Base-by-base conservation (phyloP, 768 basidiomycete species). In the Sistotremastrum niveocremeum region DNA sequence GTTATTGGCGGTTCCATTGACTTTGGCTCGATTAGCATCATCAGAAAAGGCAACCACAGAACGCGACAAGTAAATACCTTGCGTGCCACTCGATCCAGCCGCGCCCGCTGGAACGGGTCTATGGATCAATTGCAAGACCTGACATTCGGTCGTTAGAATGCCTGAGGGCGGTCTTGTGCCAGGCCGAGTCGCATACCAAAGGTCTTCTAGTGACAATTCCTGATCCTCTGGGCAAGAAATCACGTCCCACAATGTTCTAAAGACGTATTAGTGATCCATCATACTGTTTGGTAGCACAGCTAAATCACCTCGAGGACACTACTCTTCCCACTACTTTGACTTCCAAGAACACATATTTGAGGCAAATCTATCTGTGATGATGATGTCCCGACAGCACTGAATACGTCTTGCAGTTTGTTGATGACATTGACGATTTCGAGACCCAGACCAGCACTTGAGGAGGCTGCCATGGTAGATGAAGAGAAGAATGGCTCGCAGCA, bases 121-220 rank as follows among this genome's bases (percentile, higher is more conserved):
- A 65, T 98, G 79, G 60, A 97, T 93, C 39, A 99, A 77, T 81
- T 98, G 95, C 20, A 99, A 72, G 44, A 94, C 81, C 86, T 87
- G 51, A 39, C 4, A 44, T 45, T 45, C 47, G 28, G 12, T 29
- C 43, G 9, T n/a, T 8, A 7, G 20, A 20, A 12, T 11, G 41
- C 34, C 31, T 48, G 37, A 42, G 49, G 20, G 40, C 12, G 41
- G 20, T n/a, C 42, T 38, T 35, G 30, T 44, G 40, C 38, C 48
- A 39, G 45, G 45, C 12, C 36, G 42, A 46, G 32, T 37, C 29
- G 56, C 80, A 56, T 62, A 94, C 93, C 65, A 99, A 68, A 46
- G 95, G 95, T 61, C 95, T 79, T 59, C 94, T 79, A 43, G 94
- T 98, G 64, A 99, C 94, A 58, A 99, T 99, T 65, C 94, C 94